phyloP scores from a whole-genome alignment of 2,329 filamentous ascomycete genomes.

The Elsinoe arachidis region DNA sequence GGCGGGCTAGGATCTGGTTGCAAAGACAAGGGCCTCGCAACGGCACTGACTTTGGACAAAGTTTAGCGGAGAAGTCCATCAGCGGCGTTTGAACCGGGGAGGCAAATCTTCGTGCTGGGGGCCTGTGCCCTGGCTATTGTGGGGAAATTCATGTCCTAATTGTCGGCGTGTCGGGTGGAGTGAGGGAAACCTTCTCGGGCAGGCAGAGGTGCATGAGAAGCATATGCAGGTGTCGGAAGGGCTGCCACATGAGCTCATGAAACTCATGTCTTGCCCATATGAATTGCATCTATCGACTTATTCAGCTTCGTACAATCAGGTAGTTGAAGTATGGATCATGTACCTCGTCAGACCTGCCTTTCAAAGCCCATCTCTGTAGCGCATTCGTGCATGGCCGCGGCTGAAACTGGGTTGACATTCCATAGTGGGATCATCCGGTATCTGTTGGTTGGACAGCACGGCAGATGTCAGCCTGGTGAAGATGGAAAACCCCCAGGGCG shows the following conservation, averaged over 20 bases:
- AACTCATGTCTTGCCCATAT: too few relatives aligned
- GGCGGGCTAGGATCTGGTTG: not conserved
- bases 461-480: not conserved
- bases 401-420: not conserved
- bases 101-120: not conserved
- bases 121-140: not conserved
- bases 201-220: too few relatives aligned
- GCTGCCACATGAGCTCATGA: too few relatives aligned
- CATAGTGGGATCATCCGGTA: not conserved
- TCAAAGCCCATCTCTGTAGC: too few relatives aligned
- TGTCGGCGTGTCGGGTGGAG: not conserved
- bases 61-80: conserved; percentile 1
- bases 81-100: not conserved
- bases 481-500: not conserved
- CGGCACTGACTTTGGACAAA: not conserved
- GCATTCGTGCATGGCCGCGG: not conserved
- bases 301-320: too few relatives aligned
- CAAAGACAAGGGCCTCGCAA: not conserved
- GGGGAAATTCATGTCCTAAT: not conserved
- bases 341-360: too few relatives aligned
- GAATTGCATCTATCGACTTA: too few relatives aligned
- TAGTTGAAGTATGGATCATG: too few relatives aligned
- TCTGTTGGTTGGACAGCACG: not conserved
- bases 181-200: not conserved
- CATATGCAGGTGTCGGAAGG: too few relatives aligned